Base-by-base conservation (phyloP, 352 stramenopile genomes). In the Phytopythium boreale region DNA sequence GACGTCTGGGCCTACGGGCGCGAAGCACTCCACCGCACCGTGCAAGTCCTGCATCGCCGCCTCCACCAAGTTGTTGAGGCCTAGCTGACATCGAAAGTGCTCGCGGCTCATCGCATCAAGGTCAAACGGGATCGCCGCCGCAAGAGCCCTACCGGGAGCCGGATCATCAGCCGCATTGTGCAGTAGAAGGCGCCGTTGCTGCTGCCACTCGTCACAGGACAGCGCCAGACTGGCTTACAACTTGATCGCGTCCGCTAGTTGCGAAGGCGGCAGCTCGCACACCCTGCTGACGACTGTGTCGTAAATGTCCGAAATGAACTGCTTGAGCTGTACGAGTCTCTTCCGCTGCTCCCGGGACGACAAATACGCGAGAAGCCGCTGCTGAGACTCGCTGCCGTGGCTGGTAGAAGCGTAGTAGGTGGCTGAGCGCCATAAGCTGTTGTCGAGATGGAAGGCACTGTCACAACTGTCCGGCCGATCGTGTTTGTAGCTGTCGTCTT, bases 271-370 rank as follows among this genome's bases (percentile, higher is more conserved):
- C 26, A 84, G 39, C 12, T 86, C 77, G n/a, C 70, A 66, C 31
- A 90, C 43, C 2, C 73, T 78, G 0, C 80, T 79, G 2, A 90
- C 69, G 19, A 92, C 70, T 1, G 75, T 85, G 56, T 88, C 83
- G 68, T 92, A 92, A 2, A 88, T 78, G 56, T 89, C 79, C 17
- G 66, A 71, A 37, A 90, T 92, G 47, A 90, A 86, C 55, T 90
- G 83, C 62, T 90, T 92, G 26, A 90, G 63, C 51, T 66, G 56
- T 0, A 77, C 74, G 20, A 85, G 46, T 7, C 71, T 57, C 64
- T 86, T 89, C 22, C 70, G 70, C n/a, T 79, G 74, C 11, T 92
- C 80, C 34, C 70, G 71, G 8, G 79, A 81, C 15, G 76, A 50
- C 46, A 77, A 41, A 22, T 77, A 52, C 5, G 73, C 65, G n/a